Base-by-base conservation (phyloP, 1,284 basidiomycete species). In the Rugosomyces carneus region DNA sequence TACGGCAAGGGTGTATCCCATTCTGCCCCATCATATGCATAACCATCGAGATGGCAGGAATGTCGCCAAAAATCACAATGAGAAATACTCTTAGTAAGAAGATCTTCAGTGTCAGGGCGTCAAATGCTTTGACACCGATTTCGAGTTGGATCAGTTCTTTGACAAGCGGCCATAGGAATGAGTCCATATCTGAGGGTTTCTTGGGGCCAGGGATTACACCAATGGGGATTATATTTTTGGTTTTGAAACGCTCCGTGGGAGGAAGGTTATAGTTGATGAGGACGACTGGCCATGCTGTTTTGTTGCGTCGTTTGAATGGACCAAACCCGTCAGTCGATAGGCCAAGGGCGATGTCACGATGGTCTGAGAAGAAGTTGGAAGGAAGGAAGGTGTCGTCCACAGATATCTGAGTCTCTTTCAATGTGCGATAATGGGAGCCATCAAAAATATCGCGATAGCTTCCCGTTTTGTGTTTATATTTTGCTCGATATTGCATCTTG, bases 121-220 rank as follows among this genome's bases (percentile, higher is more conserved):
- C 65, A 27, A 60, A 72, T 0, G 68, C 58, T 0, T 41, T 35
- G 0, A 73, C 60, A 4, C 73, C 72, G 0, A 48, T 15, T 0
- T 57, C 60, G 0, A 75, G 63, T 5, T 57, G 37, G 0, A 68
- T 37, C 8, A 71, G 52, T 50, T 76, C 72, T 19, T 66, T 49
- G 1, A 67, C 48, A 1, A 68, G 43, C 0, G 67, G 71, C 58
- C 60, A 66, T 0, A 70, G 52, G 49, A 71, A 76, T 0, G 69
- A 73, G 52, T 74, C 64, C 2, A 65, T 54, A 48, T 72, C 66
- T 1, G 58, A 50, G 0, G 71, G 70, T 41, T 69, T 69, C 16
- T 66, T 68, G 0, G 70, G 73, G 0, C 72, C 70, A 0, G 71
- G 71, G 34, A 75, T 66, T 10, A 71, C 57, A 7, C 69, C 68